These are phyloP conservation scores for Nakaseomyces delphensis DNA, from an alignment of 1,139 yeast species.

Conservation along the genomic window DNA sequence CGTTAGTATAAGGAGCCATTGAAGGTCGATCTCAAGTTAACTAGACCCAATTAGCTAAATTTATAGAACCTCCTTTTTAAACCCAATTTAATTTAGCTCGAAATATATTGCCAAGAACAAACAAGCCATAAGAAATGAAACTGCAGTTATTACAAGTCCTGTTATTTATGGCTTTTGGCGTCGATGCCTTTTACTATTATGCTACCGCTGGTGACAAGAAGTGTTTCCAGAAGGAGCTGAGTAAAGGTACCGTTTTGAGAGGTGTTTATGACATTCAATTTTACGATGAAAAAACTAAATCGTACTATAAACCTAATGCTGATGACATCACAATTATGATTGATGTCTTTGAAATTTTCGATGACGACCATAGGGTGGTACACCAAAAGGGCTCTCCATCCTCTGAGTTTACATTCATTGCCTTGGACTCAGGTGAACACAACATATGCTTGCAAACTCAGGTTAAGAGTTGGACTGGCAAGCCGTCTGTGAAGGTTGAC, in stretches of 20 bases:
- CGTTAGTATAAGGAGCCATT: too few relatives aligned
- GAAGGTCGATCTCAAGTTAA: too few relatives aligned
- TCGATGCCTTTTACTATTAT: constrained; percentile 40
- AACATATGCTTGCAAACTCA: constrained; percentile 61
- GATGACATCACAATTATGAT: constrained; percentile 40
- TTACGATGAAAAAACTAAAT: constrained; percentile 37
- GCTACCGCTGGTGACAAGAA: constrained; percentile 44
- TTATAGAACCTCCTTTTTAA: too few relatives aligned
- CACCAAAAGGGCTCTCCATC: constrained; percentile 51
- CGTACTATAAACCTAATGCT: constrained; percentile 36
- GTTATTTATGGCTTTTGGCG: constrained; percentile 8
- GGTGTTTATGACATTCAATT: constrained; percentile 56
- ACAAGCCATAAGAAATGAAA: too few relatives aligned
- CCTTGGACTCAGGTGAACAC: constrained; percentile 67
- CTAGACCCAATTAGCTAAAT: too few relatives aligned
- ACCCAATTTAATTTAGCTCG: too few relatives aligned
- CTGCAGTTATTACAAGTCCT: neutral
- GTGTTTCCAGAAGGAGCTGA: constrained; percentile 61
- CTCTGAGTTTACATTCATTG: constrained; percentile 62
- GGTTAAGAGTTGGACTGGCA: constrained; percentile 50
- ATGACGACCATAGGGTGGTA: constrained; percentile 58
- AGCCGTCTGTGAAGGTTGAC: constrained; percentile 39
- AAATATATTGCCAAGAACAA: too few relatives aligned
- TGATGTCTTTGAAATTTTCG: constrained; percentile 55
- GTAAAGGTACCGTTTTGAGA: constrained; percentile 49